Evolutionary conservation across 768 basidiomycete genomes (phyloP).

Genomic region (Mycena venus): DNA sequence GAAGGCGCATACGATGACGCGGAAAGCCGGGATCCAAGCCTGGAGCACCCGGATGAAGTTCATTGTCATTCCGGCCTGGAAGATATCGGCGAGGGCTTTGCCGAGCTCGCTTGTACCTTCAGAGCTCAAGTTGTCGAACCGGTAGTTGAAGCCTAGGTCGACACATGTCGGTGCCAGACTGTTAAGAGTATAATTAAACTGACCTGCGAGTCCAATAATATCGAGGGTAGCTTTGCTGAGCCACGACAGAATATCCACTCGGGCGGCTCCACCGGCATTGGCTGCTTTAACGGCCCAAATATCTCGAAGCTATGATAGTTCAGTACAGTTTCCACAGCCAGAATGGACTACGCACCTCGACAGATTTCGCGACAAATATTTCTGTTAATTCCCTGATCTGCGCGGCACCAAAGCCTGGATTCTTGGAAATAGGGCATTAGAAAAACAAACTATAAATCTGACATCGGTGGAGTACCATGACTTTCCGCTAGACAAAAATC

Average conservation of each 20-base stretch:
- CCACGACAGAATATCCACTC: slow-evolving; percentile 64
- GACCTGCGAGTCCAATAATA: slow-evolving; percentile 69
- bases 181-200: slow-evolving; percentile 58
- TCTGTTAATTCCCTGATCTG: slow-evolving; percentile 59
- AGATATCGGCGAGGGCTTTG: slow-evolving; percentile 57
- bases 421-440: slow-evolving; percentile 37
- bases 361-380: slow-evolving; percentile 56
- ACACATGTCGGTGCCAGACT: slow-evolving; percentile 35
- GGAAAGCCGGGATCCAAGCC: slow-evolving; percentile 44
- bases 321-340: neutral
- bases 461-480: slow-evolving; percentile 36
- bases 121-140: slow-evolving; percentile 24
- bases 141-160: slow-evolving; percentile 32
- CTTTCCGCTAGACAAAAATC: slow-evolving; percentile 35
- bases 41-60: slow-evolving; percentile 40
- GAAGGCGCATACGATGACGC: slow-evolving; percentile 44
- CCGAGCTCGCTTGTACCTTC: slow-evolving; percentile 56
- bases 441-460: neutral
- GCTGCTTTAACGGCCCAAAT: slow-evolving; percentile 43
- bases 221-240: slow-evolving; percentile 69
- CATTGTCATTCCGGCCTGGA: slow-evolving; percentile 51
- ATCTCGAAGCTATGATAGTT: slow-evolving; percentile 47
- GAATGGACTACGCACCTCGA: slow-evolving; percentile 37
- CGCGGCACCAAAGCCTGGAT: slow-evolving; percentile 61
- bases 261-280: slow-evolving; percentile 26